Evolutionary conservation across 345 rosid genomes (phyloP), one percentile per base, ranked within the genome.

Genomic region (Combretum micranthum): DNA sequence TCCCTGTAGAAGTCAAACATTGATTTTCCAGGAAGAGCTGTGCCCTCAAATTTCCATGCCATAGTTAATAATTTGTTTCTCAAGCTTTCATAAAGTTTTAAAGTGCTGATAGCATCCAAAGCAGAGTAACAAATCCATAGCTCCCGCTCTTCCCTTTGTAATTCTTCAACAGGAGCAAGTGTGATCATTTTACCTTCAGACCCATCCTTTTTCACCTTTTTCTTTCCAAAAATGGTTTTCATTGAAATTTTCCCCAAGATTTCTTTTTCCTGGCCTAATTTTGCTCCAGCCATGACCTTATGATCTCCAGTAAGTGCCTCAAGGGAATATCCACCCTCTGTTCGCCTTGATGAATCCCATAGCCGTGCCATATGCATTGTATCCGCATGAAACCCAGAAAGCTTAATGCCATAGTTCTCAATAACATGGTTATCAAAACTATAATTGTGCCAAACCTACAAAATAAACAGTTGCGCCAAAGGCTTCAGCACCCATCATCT

Each of bases 321-420:
- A 59, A 93, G 97, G 57, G 97, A 86, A 74, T 93, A 93, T 12
- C 96, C 99, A 75, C 99, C 97, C 0, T 56, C 66, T 50, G 71
- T 73, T 44, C 75, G 80, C 64, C 97, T 78, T n/a, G 97, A 83
- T 25, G 99, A 87, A 78, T 93, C 80, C 96, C 97, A 89, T 52
- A 89, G 68, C 19, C 97, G 78, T 47, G 99, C 99, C 99, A 93
- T 89, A 82, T 89, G 99, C 91, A 93, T 86, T 58, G 99, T 93
- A 66, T 93, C 99, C 8, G 94, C 99, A 70, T 87, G 84, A 75
- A 93, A 93, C 43, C 99, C 99, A 73, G 80, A 71, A 62, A 93
- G 68, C 69, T 79, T 68, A 57, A 93, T 54, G 44, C 85, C 91
- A 62, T 89, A 86, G 45, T 93, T 93, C 75, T 82, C 77, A 51